Base-by-base conservation (phyloP, 106 monocot species). In the Xerophyta viscosa region DNA sequence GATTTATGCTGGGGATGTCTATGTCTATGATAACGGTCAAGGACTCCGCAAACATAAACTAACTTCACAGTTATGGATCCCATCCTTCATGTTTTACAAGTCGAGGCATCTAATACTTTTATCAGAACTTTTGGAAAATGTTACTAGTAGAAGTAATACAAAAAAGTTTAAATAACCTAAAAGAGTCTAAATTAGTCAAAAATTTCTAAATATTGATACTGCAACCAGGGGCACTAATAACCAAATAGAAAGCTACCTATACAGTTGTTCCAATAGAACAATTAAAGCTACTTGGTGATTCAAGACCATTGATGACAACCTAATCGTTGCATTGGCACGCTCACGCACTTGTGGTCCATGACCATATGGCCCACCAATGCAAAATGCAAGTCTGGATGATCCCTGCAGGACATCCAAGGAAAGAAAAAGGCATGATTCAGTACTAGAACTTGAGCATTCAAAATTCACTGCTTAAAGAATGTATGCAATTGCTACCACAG, bases 331-430 rank as follows among this genome's bases (percentile, higher is more conserved):
- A 62, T 91, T 69, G 47, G 85, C 86, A 65, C 91, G 82, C 19
- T 72, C 57, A 18, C 79, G 78, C 27, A 86, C 41, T 57, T 61
- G 71, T 47, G 76, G 55, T 15, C 86, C 91, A 44, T 78, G 78
- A 21, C 91, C 91, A 76, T 91, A 91, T 53, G 91, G 91, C 0
- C 86, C 91, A 24, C 91, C 91, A 39, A 91, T 91, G 63, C 91
- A 91, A 58, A 91, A 91, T 48, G 49, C 55, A 61, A 92, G 41
- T 30, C 73, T 70, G 19, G 62, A 57, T 23, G 86, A 79, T 50
- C 82, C 78, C 86, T 91, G 45, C 36, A 76, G 58, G 14, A 41
- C 47, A 24, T 46, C 5, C 11, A 33, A 6, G 4, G 19, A 58
- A 31, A 10, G 42, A 37, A 23, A 24, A 14, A 41, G 29, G 2